These are phyloP conservation scores for Ophiostoma populinum DNA, from an alignment of 2,329 filamentous ascomycete genomes.

Conservation along the genomic window DNA sequence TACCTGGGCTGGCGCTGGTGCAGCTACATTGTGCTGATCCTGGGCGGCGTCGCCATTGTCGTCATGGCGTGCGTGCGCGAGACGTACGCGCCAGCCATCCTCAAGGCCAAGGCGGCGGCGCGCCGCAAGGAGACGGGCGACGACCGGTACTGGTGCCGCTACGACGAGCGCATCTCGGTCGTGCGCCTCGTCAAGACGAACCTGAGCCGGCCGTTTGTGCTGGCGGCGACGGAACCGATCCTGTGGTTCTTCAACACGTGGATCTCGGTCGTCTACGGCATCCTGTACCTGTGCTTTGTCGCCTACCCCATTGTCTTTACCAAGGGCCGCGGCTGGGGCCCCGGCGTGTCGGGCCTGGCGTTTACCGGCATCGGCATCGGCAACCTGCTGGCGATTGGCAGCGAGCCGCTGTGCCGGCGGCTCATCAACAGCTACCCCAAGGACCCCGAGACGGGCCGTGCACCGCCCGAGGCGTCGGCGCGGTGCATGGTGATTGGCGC, in stretches of 20 bases:
- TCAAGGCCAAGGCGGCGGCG: slow-evolving; percentile 47
- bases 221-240: slow-evolving; percentile 71
- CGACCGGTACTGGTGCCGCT: slow-evolving; percentile 59
- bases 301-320: slow-evolving; percentile 77
- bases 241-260: slow-evolving; percentile 51
- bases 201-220: slow-evolving; percentile 57
- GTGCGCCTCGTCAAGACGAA: slow-evolving; percentile 53
- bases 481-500: slow-evolving; percentile 64
- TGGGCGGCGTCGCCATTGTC: slow-evolving; percentile 42
- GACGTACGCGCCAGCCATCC: slow-evolving; percentile 57
- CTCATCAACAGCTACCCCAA: slow-evolving; percentile 62
- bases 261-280: slow-evolving; percentile 71
- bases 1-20: slow-evolving; percentile 56
- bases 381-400: slow-evolving; percentile 40
- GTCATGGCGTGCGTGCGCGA: slow-evolving; percentile 48
- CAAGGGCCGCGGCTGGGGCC: slow-evolving; percentile 56
- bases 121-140: slow-evolving; percentile 53
- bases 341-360: slow-evolving; percentile 56
- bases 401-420: slow-evolving; percentile 55
- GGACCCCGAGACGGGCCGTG: slow-evolving; percentile 58
- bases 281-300: slow-evolving; percentile 74
- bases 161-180: slow-evolving; percentile 55
- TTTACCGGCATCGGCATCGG: slow-evolving; percentile 58
- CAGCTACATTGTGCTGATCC: slow-evolving; percentile 64
- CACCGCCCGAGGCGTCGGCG: slow-evolving; percentile 65